Evolutionary conservation across 352 stramenopile genomes (phyloP).

Genomic region (Globisporangium uncinulatum): DNA sequence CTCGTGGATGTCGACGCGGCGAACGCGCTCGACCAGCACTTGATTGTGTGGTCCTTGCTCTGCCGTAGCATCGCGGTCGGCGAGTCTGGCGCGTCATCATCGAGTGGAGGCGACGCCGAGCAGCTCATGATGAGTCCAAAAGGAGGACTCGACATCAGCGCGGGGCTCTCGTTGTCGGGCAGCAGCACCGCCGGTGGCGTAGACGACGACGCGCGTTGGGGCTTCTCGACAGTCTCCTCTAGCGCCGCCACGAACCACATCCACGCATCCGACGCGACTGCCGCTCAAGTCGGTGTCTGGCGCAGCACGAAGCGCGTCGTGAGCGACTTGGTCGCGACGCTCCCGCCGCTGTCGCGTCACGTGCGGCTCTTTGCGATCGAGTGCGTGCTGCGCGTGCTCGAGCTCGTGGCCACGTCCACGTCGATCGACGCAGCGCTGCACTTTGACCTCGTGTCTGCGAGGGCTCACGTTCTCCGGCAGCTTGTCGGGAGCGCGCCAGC

Average conservation of each 20-base stretch:
- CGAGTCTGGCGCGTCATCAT: constrained; percentile 46
- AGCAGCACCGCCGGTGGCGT: not conserved
- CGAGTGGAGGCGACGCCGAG: constrained; percentile 13
- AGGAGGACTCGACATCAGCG: constrained; percentile 22
- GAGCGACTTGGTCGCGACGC: constrained; percentile 41
- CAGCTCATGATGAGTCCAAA: constrained; percentile 75
- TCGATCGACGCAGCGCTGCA: constrained; percentile 33
- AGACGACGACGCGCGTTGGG: constrained; percentile 7
- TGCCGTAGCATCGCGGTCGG: constrained; percentile 77
- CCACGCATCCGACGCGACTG: constrained; percentile 31
- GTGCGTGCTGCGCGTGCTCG: constrained; percentile 71
- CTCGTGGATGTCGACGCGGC: constrained; percentile 64
- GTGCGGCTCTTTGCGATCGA: constrained; percentile 75
- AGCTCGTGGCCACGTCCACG: constrained; percentile 32
- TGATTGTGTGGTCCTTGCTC: constrained; percentile 69
- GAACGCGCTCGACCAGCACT: constrained; percentile 35
- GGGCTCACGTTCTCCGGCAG: constrained; percentile 39
- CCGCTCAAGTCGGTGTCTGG: constrained; percentile 64
- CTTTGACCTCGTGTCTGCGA: constrained; percentile 60
- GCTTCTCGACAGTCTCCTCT: constrained; percentile 2
- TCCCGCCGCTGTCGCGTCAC: constrained; percentile 68
- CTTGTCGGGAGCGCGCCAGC: constrained; percentile 4
- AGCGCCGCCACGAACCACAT: constrained; percentile 18
- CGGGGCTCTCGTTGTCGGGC: constrained; percentile 8
- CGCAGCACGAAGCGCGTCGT: constrained; percentile 63